Evolutionary conservation across 495 filamentous ascomycete genomes (phyloP).

Genomic region (Trichoderma virens): DNA sequence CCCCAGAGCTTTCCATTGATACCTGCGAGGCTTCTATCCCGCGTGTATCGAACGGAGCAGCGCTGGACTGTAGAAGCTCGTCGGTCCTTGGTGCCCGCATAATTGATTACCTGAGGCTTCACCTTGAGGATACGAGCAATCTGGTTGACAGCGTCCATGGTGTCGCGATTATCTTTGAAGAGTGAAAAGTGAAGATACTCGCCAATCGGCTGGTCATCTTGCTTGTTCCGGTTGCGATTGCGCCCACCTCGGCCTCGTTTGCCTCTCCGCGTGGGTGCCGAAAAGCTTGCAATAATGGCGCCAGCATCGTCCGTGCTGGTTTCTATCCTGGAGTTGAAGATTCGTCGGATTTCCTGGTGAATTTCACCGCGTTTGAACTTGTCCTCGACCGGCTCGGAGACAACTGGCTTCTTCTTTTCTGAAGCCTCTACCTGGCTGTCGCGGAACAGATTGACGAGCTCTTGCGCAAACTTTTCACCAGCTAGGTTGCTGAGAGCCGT

Average conservation of each 20-base stretch:
- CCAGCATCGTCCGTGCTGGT: slow-evolving; percentile 21
- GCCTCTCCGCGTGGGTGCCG: slow-evolving; percentile 20
- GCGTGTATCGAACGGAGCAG: slow-evolving; percentile 61
- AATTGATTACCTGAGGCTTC: slow-evolving; percentile 62
- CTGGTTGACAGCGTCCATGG: slow-evolving; percentile 80
- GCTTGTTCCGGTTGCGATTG: slow-evolving; percentile 14
- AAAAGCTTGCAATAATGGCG: slow-evolving; percentile 14
- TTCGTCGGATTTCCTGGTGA: slow-evolving; percentile 40
- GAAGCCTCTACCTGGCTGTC: slow-evolving; percentile 17
- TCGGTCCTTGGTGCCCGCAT: slow-evolving; percentile 91
- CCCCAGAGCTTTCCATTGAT: slow-evolving; percentile 55
- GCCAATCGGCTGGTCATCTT: slow-evolving; percentile 46
- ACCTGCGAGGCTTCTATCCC: slow-evolving; percentile 51
- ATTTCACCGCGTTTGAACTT: slow-evolving; percentile 28
- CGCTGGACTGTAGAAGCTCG: slow-evolving; percentile 83
- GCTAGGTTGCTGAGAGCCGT: slow-evolving; percentile 21
- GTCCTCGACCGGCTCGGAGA: slow-evolving; percentile 31
- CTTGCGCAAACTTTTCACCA: slow-evolving; percentile 22
- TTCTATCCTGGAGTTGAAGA: slow-evolving; percentile 31
- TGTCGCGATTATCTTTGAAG: slow-evolving; percentile 98
- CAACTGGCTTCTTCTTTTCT: slow-evolving; percentile 18
- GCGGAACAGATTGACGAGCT: slow-evolving; percentile 27
- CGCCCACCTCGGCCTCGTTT: slow-evolving; percentile 24
- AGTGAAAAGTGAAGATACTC: slow-evolving; percentile 87
- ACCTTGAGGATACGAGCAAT: slow-evolving; percentile 61